These are phyloP conservation scores for Elsinoe fawcettii DNA, from an alignment of 2,329 filamentous ascomycete species.

Conservation along the genomic window DNA sequence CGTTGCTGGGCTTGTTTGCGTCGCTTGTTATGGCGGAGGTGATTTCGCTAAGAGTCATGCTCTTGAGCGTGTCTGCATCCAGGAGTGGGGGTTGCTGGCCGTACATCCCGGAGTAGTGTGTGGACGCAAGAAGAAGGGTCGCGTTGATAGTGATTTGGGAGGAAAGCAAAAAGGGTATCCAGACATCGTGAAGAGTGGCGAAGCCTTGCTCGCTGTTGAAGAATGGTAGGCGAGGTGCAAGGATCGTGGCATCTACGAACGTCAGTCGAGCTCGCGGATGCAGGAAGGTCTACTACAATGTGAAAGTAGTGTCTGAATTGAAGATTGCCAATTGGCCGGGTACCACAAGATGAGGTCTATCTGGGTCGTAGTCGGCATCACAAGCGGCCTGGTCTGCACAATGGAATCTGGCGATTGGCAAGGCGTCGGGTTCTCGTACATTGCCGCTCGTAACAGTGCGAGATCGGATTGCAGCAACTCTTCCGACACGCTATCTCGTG, in stretches of 20 bases:
- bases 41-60: constrained; percentile 38
- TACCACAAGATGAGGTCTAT: not conserved
- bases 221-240: not conserved
- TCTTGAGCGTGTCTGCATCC: constrained; percentile 36
- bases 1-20: constrained; percentile 31
- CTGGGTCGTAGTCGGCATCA: not conserved
- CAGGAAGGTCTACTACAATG: not conserved
- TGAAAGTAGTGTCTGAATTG: not conserved
- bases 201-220: not conserved
- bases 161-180: constrained; percentile 36
- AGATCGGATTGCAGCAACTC: not conserved
- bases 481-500: not conserved
- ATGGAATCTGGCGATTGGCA: not conserved
- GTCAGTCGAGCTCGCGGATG: not conserved
- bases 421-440: not conserved
- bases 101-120: constrained; percentile 32
- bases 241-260: not conserved
- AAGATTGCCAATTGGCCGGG: not conserved
- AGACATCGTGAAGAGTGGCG: constrained; percentile 30
- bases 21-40: constrained; percentile 32
- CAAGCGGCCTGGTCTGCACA: not conserved
- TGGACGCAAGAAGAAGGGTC: constrained; percentile 36
- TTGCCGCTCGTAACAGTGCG: not conserved
- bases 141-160: constrained; percentile 35
- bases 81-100: constrained; percentile 26